A percentile compares a stretch with the other conserved stretches of the same genome.
Evolutionary conservation across 768 basidiomycete genomes (phyloP).

Genomic region (Naganishia randhawae): DNA sequence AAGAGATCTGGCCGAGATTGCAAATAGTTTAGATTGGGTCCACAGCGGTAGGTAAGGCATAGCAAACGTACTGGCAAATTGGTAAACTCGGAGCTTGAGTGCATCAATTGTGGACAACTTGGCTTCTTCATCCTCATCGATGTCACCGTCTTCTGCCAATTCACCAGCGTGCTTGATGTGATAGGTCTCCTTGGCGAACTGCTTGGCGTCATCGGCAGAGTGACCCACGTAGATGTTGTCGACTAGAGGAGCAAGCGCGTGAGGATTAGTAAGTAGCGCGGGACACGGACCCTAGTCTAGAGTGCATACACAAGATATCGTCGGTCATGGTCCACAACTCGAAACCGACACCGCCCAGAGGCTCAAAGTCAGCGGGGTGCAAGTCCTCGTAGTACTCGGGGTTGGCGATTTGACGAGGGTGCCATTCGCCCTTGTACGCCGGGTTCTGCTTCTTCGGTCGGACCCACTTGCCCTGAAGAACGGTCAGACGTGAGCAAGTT

Average conservation of each 20-base stretch:
- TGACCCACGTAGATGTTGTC: conserved; percentile 78
- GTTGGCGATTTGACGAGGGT: conserved; percentile 84
- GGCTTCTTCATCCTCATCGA: conserved; percentile 56
- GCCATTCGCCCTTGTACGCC: conserved; percentile 92
- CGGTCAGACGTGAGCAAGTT: neutral
- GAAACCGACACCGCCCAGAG: conserved; percentile 93
- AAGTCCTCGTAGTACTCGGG: conserved; percentile 85
- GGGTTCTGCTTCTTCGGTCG: conserved; percentile 95
- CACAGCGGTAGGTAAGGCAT: too few species aligned
- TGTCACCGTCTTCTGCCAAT: conserved; percentile 57
- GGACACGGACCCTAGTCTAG: neutral
- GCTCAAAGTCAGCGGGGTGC: conserved; percentile 74
- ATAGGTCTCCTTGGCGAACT: conserved; percentile 81
- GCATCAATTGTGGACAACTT: conserved; percentile 72
- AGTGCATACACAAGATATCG: conserved; percentile 47
- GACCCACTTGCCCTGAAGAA: conserved; percentile 80
- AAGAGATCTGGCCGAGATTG: conserved; percentile 57
- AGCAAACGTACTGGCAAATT: conserved; percentile 63
- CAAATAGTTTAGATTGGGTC: too few species aligned
- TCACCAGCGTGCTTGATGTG: conserved; percentile 83
- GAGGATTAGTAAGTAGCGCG: neutral
- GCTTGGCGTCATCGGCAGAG: conserved; percentile 77
- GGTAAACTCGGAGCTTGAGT: conserved; percentile 70
- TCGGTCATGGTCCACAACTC: conserved; percentile 99
- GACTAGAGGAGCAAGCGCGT: conserved; percentile 29